Conservation (phyloP, 768 basidiomycete species). For the Lactarius trivialis region DNA sequence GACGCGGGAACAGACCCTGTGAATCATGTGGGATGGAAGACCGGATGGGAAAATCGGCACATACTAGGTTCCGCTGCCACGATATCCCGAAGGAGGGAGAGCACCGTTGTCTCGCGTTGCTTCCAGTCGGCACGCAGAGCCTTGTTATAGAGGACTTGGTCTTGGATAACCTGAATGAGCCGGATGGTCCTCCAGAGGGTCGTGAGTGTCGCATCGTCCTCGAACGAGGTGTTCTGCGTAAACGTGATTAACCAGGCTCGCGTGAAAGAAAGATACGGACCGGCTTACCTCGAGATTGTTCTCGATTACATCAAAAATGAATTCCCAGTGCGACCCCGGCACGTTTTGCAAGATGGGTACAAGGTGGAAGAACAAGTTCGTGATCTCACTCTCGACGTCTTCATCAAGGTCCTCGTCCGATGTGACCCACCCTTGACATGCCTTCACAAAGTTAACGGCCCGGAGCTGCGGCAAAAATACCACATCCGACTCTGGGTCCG, state of each 20-base stretch:
- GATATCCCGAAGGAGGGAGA: slow-evolving; percentile 57
- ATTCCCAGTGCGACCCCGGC: slow-evolving; percentile 85
- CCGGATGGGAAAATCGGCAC: slow-evolving; percentile 16
- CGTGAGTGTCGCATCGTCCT: slow-evolving; percentile 52
- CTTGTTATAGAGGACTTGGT: slow-evolving; percentile 68
- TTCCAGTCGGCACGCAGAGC: slow-evolving; percentile 63
- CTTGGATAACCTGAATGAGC: slow-evolving; percentile 61
- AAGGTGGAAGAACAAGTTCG: slow-evolving; percentile 63
- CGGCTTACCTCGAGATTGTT: slow-evolving; percentile 76
- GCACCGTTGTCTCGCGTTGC: slow-evolving; percentile 43
- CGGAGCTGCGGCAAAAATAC: slow-evolving; percentile 81
- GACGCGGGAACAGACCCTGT: slow-evolving; percentile 33
- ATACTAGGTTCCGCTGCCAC: slow-evolving; percentile 49
- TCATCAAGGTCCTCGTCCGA: slow-evolving; percentile 60
- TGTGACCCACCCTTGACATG: slow-evolving; percentile 76
- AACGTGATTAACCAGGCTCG: background rate
- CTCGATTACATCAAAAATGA: slow-evolving; percentile 85
- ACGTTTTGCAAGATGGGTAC: slow-evolving; percentile 86
- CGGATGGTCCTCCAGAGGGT: slow-evolving; percentile 63
- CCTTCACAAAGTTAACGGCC: slow-evolving; percentile 81
- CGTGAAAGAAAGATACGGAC: background rate
- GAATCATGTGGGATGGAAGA: background rate
- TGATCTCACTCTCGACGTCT: slow-evolving; percentile 72
- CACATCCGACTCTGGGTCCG: slow-evolving; percentile 69
- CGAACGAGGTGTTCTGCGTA: slow-evolving; percentile 50